phyloP scores from a whole-genome alignment of 2,329 filamentous ascomycete species.

The Ilyonectria sp. region DNA sequence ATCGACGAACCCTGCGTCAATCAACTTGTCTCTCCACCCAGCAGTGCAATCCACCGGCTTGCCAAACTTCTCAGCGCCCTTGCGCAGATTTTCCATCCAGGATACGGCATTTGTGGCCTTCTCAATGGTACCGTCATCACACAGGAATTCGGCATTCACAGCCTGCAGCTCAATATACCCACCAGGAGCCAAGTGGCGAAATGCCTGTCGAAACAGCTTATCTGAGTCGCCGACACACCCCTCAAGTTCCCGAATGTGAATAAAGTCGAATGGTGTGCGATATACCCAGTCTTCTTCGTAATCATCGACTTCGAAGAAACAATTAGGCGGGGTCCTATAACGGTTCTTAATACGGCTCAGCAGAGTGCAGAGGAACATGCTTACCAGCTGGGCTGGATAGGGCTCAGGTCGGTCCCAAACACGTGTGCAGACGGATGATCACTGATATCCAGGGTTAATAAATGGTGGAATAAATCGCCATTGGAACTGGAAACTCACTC shows the following conservation, averaged over 20 bases:
- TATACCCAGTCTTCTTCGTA: conserved; percentile 10
- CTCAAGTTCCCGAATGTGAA: conserved; percentile 11
- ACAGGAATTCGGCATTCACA: conserved; percentile 1
- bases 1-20: conserved; percentile 20
- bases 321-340: conserved; percentile 25
- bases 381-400: conserved; percentile 28
- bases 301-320: conserved; percentile 1
- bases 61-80: conserved; percentile 6
- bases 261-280: conserved; percentile 13
- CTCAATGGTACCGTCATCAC: conserved; percentile 14
- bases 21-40: conserved; percentile 10
- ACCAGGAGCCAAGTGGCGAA: background rate
- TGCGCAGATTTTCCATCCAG: conserved; percentile 3
- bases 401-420: conserved; percentile 27
- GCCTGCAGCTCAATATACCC: background rate
- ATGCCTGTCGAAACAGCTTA: background rate
- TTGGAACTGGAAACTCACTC: conserved; percentile 8
- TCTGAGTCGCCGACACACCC: conserved; percentile 8
- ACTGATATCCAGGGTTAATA: background rate
- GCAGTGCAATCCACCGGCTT: conserved; percentile 12
- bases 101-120: background rate
- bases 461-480: background rate
- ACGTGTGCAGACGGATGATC: conserved; percentile 26
- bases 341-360: background rate
- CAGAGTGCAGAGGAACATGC: background rate